Evolutionary conservation across 192 early-diverging fungal genomes (phyloP).

Genomic region (Phlyctochytrium bullatum): DNA sequence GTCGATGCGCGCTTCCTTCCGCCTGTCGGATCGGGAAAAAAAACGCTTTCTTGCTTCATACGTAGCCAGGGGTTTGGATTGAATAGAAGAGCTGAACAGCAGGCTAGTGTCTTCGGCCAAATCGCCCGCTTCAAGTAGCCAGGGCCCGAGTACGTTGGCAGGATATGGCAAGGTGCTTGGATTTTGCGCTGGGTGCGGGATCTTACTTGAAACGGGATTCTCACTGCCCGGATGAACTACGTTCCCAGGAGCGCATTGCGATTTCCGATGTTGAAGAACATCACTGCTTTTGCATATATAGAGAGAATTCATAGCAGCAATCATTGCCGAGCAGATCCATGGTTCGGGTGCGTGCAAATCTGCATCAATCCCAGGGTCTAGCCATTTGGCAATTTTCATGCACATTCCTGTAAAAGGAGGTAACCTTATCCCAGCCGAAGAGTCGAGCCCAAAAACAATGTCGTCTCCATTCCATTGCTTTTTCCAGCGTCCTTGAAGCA

Average conservation of each 20-base stretch:
- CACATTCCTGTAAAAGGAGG: conserved; percentile 28
- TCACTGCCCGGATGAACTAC: too few species aligned
- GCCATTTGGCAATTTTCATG: conserved; percentile 47
- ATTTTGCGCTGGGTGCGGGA: not conserved
- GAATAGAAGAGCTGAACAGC: conserved; percentile 16
- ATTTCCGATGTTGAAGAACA: too few species aligned
- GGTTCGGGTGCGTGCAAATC: conserved; percentile 27
- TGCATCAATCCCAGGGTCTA: conserved; percentile 37
- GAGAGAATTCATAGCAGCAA: conserved; percentile 42
- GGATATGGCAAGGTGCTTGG: conserved; percentile 2
- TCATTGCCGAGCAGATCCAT: conserved; percentile 33
- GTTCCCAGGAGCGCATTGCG: too few species aligned
- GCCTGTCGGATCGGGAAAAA: conserved; percentile 19
- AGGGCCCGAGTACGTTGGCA: conserved; percentile 19
- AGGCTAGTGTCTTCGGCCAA: conserved; percentile 29
- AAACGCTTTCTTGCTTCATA: conserved; percentile 44
- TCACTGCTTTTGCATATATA: conserved; percentile 17
- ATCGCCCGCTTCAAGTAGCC: conserved; percentile 28
- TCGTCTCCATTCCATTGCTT: conserved; percentile 38
- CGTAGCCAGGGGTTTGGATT: conserved; percentile 6
- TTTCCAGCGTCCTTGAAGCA: conserved; percentile 42
- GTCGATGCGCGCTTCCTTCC: conserved; percentile 9
- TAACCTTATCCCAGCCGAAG: conserved; percentile 20
- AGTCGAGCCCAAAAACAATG: conserved; percentile 37
- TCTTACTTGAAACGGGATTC: too few species aligned